phyloP scores from a whole-genome alignment of 192 early-diverging fungal genomes.

The Coemansia sp. region DNA sequence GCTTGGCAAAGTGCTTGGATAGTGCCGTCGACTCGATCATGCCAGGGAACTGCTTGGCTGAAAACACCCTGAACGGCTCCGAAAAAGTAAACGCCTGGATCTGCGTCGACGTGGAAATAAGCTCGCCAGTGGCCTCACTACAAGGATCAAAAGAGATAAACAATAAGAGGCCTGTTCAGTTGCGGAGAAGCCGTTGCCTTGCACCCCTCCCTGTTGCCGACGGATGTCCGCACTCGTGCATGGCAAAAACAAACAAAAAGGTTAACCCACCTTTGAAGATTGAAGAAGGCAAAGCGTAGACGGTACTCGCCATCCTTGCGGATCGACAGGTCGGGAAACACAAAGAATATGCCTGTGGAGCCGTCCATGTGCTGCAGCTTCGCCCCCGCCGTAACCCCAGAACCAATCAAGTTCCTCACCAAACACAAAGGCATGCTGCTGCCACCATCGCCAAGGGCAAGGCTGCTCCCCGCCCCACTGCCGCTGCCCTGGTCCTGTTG shows the following conservation, averaged over 20 bases:
- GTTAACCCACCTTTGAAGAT: no score
- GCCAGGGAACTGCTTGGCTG: conserved; percentile 71
- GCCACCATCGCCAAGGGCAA: not conserved
- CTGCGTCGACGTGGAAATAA: conserved; percentile 43
- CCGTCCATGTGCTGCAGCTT: conserved; percentile 55
- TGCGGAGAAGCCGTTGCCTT: no score
- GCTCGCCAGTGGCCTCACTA: conserved; percentile 38
- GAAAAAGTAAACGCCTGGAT: conserved; percentile 57
- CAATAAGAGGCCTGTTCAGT: no score
- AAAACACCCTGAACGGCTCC: conserved; percentile 62
- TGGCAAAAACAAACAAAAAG: not conserved
- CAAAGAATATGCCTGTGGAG: conserved; percentile 64
- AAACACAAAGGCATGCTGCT: conserved; percentile 4
- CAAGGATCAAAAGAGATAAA: conserved; percentile 1
- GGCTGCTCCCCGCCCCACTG: not conserved
- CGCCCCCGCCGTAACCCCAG: conserved; percentile 54
- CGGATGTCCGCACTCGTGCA: no score
- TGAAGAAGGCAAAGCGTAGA: conserved; percentile 60
- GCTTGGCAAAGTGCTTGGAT: conserved; percentile 66
- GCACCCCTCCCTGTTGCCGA: no score
- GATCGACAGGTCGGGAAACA: conserved; percentile 73
- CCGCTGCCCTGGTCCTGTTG: no score
- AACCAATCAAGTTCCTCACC: conserved; percentile 59
- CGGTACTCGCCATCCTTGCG: conserved; percentile 67
- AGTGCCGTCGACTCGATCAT: conserved; percentile 70